Conservation (phyloP, 176 grass and related monocot species). For the Cenchrus fungigraminus region DNA sequence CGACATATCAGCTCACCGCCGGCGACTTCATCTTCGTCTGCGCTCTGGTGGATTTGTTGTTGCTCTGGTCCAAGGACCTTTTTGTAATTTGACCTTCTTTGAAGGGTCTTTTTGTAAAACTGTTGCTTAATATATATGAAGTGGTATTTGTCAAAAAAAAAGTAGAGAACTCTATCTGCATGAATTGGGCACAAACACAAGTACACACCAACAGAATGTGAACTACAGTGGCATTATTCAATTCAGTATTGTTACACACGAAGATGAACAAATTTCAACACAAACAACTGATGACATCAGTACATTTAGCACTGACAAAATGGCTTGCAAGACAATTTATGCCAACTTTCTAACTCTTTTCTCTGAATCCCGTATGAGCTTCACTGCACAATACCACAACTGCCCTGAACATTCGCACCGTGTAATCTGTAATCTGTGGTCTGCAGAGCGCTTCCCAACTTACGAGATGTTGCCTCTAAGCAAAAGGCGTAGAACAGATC, state of each 20-base stretch:
- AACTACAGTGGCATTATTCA: slow-evolving; percentile 20
- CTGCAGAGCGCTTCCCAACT: not conserved
- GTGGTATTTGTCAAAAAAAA: no score
- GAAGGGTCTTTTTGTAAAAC: no score
- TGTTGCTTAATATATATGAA: no score
- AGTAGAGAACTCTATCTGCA: not conserved
- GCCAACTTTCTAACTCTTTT: not conserved
- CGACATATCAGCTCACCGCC: no score
- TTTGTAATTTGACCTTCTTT: no score
- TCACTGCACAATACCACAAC: not conserved
- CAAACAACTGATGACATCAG: not conserved
- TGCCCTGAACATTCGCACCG: not conserved
- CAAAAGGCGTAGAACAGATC: not conserved
- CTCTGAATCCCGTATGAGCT: not conserved
- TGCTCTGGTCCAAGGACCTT: no score
- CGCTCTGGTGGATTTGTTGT: no score
- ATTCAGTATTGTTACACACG: not conserved
- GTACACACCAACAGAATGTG: no score
- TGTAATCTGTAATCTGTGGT: not conserved
- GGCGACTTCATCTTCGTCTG: no score
- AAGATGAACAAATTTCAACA: not conserved
- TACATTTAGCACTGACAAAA: not conserved
- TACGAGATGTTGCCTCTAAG: not conserved
- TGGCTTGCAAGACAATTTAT: not conserved
- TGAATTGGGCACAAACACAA: not conserved